Evolutionary conservation across 768 basidiomycete species (phyloP).

Genomic region (Phylloporus sp.): DNA sequence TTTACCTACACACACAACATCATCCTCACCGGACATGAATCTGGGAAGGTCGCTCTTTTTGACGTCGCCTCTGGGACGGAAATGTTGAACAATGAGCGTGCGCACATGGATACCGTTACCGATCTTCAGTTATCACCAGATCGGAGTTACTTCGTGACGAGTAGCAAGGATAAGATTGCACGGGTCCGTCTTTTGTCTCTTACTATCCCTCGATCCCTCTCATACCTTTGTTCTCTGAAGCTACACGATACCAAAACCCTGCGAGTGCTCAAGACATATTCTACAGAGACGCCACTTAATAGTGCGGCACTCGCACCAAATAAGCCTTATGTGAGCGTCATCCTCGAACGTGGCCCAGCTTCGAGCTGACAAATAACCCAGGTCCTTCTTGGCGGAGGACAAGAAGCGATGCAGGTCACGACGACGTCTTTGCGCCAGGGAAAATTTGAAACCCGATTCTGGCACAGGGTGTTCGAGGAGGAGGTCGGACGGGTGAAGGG

Average conservation of each 20-base stretch:
- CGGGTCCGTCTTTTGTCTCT: constrained; percentile 47
- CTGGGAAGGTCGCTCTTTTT: constrained; percentile 90
- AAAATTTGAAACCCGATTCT: constrained; percentile 97
- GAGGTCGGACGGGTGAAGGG: constrained; percentile 97
- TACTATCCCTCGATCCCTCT: not conserved
- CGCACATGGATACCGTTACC: constrained; percentile 82
- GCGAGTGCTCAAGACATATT: constrained; percentile 86
- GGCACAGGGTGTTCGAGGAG: constrained; percentile 96
- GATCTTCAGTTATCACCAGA: constrained; percentile 91
- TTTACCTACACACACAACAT: constrained; percentile 75
- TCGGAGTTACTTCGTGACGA: constrained; percentile 91
- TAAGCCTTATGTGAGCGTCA: constrained; percentile 67
- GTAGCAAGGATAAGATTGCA: constrained; percentile 95
- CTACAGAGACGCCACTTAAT: constrained; percentile 93
- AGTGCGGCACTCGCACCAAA: constrained; percentile 82
- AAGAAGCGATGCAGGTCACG: constrained; percentile 96
- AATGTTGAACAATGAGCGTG: constrained; percentile 75
- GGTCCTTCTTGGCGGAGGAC: constrained; percentile 93
- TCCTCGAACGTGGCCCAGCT: not conserved
- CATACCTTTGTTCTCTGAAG: constrained; percentile 31
- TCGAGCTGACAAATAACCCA: constrained; percentile 24
- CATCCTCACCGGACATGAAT: constrained; percentile 94
- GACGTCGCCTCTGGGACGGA: constrained; percentile 86
- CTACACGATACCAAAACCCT: constrained; percentile 88
- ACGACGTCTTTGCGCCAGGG: constrained; percentile 92